Evolutionary conservation across 495 filamentous ascomycete species (phyloP).

Genomic region (Penicillium salamii): DNA sequence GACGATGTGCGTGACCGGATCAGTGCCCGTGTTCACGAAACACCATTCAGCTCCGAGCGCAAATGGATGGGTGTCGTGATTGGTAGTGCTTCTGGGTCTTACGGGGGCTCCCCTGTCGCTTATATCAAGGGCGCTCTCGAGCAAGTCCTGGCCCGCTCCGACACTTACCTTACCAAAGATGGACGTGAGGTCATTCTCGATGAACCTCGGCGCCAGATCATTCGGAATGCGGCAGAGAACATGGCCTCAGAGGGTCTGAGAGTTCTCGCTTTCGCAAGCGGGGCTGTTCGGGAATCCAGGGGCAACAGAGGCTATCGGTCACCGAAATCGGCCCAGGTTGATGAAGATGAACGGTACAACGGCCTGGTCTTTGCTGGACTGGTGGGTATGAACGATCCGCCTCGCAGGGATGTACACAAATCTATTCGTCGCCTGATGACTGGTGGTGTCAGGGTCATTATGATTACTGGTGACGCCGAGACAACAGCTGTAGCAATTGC

Average conservation of each 20-base stretch:
- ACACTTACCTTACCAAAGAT: slow-evolving; percentile 84
- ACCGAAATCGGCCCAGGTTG: slow-evolving; percentile 38
- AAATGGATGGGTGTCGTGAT: slow-evolving; percentile 99
- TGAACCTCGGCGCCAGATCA: slow-evolving; percentile 67
- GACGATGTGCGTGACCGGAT: slow-evolving; percentile 85
- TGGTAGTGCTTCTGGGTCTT: slow-evolving; percentile 45
- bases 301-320: slow-evolving; percentile 39
- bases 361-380: slow-evolving; percentile 86
- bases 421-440: slow-evolving; percentile 89
- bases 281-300: slow-evolving; percentile 40
- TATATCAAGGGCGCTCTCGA: slow-evolving; percentile 97
- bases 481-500: slow-evolving; percentile 92
- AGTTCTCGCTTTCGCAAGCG: slow-evolving; percentile 90
- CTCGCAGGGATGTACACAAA: slow-evolving; percentile 81
- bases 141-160: slow-evolving; percentile 78
- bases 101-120: slow-evolving; percentile 59
- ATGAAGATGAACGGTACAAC: slow-evolving; percentile 71
- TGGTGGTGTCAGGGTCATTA: slow-evolving; percentile 92
- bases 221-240: slow-evolving; percentile 75
- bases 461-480: slow-evolving; percentile 97
- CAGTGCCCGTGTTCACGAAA: slow-evolving; percentile 73
- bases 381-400: slow-evolving; percentile 96
- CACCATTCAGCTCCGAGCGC: slow-evolving; percentile 92
- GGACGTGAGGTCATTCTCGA: slow-evolving; percentile 87
- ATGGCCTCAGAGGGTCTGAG: slow-evolving; percentile 92